Base-by-base conservation (phyloP, 2,329 filamentous ascomycete genomes). In the Raffaelea arxii region DNA sequence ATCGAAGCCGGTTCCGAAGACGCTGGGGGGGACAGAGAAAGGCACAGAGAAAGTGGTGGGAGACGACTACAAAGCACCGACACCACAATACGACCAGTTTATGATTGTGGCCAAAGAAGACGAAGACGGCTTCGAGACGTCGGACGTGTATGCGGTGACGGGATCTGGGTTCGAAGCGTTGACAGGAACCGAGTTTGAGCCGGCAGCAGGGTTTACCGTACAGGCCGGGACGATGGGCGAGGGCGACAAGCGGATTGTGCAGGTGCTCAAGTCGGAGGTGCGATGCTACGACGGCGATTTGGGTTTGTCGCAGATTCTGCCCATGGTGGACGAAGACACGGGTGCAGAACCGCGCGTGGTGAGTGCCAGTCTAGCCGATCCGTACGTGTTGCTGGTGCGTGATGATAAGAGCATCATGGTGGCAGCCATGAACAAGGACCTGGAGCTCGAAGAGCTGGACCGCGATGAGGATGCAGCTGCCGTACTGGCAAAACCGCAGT, bases 211-310 rank as follows among this genome's bases (percentile, higher is more conserved):
- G 23, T 78, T 83, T 25, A 96, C 92, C 0, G 74, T 97, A 41
- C 85, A 94, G 55, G 84, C 92, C 18, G 87, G 86, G 16, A 85
- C 84, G 0, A 78, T 98, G 63, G 85, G 84, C n/a, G 78, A 78
- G 44, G n/a, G n/a, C n/a, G 80, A 86, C 50, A 86, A 78, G 59
- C 80, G 88, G 49, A 82, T 97, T 27, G 82, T 97, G 16, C 92
- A 97, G 59, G 83, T 95, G 2, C 72, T 95, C 45, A 85, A 83
- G 53, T 87, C 82, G 2, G 91, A 97, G 58, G 80, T 97, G 22
- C 78, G 91, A 49, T 91, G 84, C 51, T 98, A 96, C 56, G 90
- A 97, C 62, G 83, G 83, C 64, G 87, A 94, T 62, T 77, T 98
- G 49, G 86, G 84, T 11, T 74, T 98, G 45, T 82, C 83, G 40